Base-by-base conservation (phyloP, 163 green algal species). In the Prototheca wickerhamii region DNA sequence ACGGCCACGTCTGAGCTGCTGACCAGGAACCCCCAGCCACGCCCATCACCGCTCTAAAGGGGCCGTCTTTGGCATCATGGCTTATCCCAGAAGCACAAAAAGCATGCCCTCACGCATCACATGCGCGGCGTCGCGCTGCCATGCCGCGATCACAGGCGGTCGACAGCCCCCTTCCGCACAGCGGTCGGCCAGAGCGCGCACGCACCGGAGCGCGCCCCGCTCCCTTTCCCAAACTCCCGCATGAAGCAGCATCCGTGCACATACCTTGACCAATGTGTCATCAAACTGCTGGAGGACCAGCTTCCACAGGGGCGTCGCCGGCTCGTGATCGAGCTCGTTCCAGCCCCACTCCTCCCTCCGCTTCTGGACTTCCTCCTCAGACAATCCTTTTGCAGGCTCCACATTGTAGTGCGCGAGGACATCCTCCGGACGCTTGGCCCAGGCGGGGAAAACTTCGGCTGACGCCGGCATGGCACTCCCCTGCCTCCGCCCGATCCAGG, bases 211-310 rank as follows among this genome's bases (percentile, higher is more conserved):
- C 40, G 12, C 40, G 40, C 40, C 40, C 40, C 40, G 40, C 15
- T 49, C 40, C 40, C 40, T 23, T 10, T 10, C 40, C 15, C 40
- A 49, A 49, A 49, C 40, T 15, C 40, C n/a, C n/a, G 12, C 10
- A 49, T 49, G 12, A 10, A 10, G 10, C 40, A 10, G 15, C 15
- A 10, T 15, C 10, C 40, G 40, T 15, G 12, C 40, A 49, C 43
- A 34, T 51, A 89, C 89, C 72, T 93, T 93, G 58, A 98, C 93
- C 2, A 98, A 80, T 51, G 86, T 91, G 78, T 99, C 93, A 59
- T 98, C 86, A 68, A 99, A 98, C 73, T 99, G 93, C 71, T 92
- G 84, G 0, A 94, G 64, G 2, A 98, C 84, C 32, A 98, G 86
- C 60, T 87, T 84, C 88, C 87, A 98, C 4, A 97, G 61, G 3